Evolutionary conservation across 164 flowering plant species (phyloP), one percentile per base, ranked within the genome.

Genomic region (Aristolochia fimbriata): DNA sequence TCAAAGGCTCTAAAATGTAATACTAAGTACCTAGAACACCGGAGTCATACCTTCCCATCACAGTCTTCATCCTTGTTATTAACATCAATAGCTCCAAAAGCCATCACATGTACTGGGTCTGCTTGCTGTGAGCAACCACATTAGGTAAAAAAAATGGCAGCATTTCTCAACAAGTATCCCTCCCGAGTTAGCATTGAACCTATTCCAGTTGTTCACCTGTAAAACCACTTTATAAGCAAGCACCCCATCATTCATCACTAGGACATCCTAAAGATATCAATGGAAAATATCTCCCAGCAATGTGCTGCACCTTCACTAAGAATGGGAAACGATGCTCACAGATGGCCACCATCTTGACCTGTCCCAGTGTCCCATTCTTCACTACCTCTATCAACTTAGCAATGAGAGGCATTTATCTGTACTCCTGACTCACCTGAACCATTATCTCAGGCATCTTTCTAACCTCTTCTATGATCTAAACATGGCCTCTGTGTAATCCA

Each of bases 161-260:
- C 98, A 93, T 70, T 93, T 89, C 84, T 93, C 98, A 48, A 93
- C 97, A 62, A 93, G 75, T 56, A 97, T 93, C 12, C 98, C 98
- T 37, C 98, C 97, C 8, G 86, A 47, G 74, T 93, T 93, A 17
- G 51, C 66, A 73, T 93, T 89, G 86, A 93, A 93, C 50, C 98
- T 80, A 64, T 93, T 89, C 98, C 98, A 89, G 59, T 93, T 78
- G 65, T 86, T 76, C 46, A 93, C 97, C 98, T 92, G 73, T 58
- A 68, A 37, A 61, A 54, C 53, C 27, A 52, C 30, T 16, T 37
- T 6, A 10, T 37, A 37, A 37, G 43, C 7, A 6, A 37, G 8
- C 43, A 0, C 9, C 43, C 43, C 62, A 14, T 16, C 22, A 51
- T 55, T 2, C 48, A 51, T 57, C 15, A 60, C 51, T 46, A 58